Evolutionary conservation across 345 rosid genomes (phyloP).

Genomic region (Populus ilicifolia): DNA sequence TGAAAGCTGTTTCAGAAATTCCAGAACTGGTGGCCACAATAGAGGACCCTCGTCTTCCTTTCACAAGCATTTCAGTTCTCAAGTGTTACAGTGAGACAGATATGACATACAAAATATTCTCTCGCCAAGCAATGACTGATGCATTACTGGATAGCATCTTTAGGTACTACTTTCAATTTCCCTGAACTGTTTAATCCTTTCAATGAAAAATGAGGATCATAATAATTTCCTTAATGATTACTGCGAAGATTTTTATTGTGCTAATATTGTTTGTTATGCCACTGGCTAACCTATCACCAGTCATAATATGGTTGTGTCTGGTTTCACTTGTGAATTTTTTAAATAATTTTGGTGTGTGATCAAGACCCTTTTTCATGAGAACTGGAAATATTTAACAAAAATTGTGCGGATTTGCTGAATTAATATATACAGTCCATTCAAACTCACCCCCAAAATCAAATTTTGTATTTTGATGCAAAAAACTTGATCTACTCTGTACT

Average conservation of each 20-base stretch:
- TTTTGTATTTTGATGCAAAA: neutral
- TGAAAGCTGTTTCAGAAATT: slow-evolving; percentile 49
- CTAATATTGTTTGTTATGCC: no score
- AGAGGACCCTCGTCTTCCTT: slow-evolving; percentile 76
- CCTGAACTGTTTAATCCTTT: neutral
- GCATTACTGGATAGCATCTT: slow-evolving; percentile 69
- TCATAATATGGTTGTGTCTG: no score
- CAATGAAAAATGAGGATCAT: neutral
- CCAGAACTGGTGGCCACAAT: slow-evolving; percentile 77
- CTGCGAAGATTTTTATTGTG: no score
- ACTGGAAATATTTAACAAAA: neutral
- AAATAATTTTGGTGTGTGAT: no score
- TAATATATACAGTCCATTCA: neutral
- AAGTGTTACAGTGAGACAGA: slow-evolving; percentile 52
- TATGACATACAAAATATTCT: slow-evolving; percentile 70
- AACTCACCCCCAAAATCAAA: neutral
- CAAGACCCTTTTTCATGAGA: no score
- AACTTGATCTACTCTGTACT: neutral
- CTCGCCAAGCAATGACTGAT: slow-evolving; percentile 56
- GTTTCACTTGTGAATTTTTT: no score
- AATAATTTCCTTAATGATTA: no score
- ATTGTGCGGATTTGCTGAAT: neutral
- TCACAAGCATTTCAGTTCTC: slow-evolving; percentile 76
- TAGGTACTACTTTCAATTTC: slow-evolving; percentile 40
- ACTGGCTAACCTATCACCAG: no score